Evolutionary conservation across 495 filamentous ascomycete genomes (phyloP), one percentile per base, ranked within the genome.

Genomic region (Parachaetomium inaequale): DNA sequence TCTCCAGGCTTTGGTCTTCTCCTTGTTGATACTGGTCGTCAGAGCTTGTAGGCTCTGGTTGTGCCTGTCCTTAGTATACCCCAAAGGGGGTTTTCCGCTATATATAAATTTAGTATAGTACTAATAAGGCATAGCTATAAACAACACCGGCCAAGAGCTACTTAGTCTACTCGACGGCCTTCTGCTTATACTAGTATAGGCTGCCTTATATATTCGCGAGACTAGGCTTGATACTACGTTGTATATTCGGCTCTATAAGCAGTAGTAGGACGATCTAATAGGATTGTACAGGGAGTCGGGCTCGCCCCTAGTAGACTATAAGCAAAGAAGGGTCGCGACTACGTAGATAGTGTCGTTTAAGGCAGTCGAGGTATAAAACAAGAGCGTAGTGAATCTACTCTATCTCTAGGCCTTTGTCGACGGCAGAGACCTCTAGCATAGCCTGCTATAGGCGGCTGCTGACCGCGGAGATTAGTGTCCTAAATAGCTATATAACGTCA

Each of bases 221-320:
- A 75, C 69, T 52, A 28, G 58, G 70, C 46, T 55, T 32, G 19
- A 26, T 38, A 42, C 52, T 17, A 15, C 34, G 52, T 40, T 32
- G 19, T 81, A 81, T 68, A 50, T 81, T 55, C 26, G 70, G 53
- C 68, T 70, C 47, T 82, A 82, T 61, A 62, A 74, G 63, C 40
- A 69, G 46, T 65, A 76, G 57, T 81, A 72, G 79, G 70, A 68
- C 31, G 66, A 77, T 0, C 56, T 82, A 28, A 67, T 69, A 45
- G 36, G 61, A 34, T 58, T 19, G 14, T 42, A 59, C 21, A 55
- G 63, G 0, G 46, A 65, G 40, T 61, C 52, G 15, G 63, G 63
- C 51, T 60, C 49, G 42, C 57, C 59, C n/a, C 45, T 70, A 38
- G 59, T 55, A 63, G 56, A 67, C 57, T 57, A 68, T 53, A 57